These are phyloP conservation scores for Ilex paraguariensis DNA, from an alignment of 305 asterid genomes.

Conservation along the genomic window DNA sequence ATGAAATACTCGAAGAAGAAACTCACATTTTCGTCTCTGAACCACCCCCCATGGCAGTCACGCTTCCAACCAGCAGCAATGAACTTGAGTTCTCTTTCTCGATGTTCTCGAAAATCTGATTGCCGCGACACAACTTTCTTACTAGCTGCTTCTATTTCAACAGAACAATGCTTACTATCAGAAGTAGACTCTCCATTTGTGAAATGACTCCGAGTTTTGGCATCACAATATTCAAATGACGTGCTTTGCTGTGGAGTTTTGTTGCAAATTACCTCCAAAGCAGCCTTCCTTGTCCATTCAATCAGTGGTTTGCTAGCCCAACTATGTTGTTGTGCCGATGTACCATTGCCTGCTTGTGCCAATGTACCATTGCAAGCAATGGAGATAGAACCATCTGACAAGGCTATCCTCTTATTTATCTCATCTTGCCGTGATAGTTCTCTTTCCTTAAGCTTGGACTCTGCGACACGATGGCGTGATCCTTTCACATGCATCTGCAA, in stretches of 20 bases:
- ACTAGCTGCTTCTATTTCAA: conserved; percentile 20
- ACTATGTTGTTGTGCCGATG: conserved; percentile 16
- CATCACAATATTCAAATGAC: conserved; percentile 8
- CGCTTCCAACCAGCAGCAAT: conserved; percentile 83
- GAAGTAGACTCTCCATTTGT: conserved; percentile 13
- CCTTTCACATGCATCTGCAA: conserved; percentile 57
- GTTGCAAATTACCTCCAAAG: conserved; percentile 33
- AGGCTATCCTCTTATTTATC: conserved; percentile 45
- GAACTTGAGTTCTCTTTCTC: conserved; percentile 62
- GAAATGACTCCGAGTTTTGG: conserved; percentile 15
- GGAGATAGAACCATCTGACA: conserved; percentile 29
- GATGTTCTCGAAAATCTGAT: conserved; percentile 26
- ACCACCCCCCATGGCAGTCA: conserved; percentile 69
- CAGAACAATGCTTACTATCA: conserved; percentile 10
- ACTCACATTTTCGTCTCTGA: conserved; percentile 73
- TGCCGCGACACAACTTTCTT: conserved; percentile 11
- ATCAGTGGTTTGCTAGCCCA: conserved; percentile 33
- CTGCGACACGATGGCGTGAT: conserved; percentile 52
- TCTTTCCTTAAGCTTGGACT: conserved; percentile 37
- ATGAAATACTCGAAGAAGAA: conserved; percentile 1
- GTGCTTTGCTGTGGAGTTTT: conserved; percentile 8
- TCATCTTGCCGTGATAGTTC: conserved; percentile 37
- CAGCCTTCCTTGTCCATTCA: conserved; percentile 39
- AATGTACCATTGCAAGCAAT: conserved; percentile 9
- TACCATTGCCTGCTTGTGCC: conserved; percentile 2